These are phyloP conservation scores for Ustilago bromivora DNA, from an alignment of 1,284 basidiomycete species.

Conservation along the genomic window DNA sequence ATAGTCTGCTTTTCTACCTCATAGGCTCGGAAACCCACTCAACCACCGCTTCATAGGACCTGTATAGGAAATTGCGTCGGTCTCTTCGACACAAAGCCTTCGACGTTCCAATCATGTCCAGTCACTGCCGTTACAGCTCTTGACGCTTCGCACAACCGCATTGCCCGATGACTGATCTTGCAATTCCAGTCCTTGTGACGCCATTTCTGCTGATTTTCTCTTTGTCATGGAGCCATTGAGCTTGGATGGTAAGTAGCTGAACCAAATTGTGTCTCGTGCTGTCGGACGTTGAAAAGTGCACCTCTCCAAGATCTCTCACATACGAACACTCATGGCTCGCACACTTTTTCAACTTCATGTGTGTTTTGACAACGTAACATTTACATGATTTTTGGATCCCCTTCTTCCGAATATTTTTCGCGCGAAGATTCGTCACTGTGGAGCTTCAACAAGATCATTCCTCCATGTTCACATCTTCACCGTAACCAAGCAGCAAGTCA, in stretches of 20 bases:
- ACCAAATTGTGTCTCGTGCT: not conserved
- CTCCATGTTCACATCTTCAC: slow-evolving; percentile 5
- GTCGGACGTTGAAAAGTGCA: slow-evolving; percentile 36
- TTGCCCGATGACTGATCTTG: too few species aligned
- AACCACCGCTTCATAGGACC: too few species aligned
- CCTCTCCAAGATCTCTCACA: slow-evolving; percentile 21
- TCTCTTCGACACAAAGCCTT: too few species aligned
- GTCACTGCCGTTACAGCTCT: too few species aligned
- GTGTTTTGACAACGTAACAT: not conserved
- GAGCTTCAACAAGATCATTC: not conserved
- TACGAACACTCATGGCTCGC: not conserved
- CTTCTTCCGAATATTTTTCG: slow-evolving; percentile 37
- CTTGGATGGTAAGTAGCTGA: not conserved
- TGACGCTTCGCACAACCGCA: too few species aligned
- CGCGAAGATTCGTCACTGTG: slow-evolving; percentile 22
- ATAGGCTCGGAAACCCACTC: too few species aligned
- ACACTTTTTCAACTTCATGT: not conserved
- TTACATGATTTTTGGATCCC: not conserved
- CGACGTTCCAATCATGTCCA: too few species aligned
- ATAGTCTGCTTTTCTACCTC: too few species aligned
- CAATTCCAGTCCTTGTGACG: too few species aligned
- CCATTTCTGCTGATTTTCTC: too few species aligned
- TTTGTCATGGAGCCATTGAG: not conserved
- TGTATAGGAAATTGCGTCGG: too few species aligned
- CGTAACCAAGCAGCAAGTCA: not conserved